Percentiles rank a stretch among this genome's conserved stretches.
Conservation (phyloP, 2,329 filamentous ascomycete species). For the Penicillium polonicum region DNA sequence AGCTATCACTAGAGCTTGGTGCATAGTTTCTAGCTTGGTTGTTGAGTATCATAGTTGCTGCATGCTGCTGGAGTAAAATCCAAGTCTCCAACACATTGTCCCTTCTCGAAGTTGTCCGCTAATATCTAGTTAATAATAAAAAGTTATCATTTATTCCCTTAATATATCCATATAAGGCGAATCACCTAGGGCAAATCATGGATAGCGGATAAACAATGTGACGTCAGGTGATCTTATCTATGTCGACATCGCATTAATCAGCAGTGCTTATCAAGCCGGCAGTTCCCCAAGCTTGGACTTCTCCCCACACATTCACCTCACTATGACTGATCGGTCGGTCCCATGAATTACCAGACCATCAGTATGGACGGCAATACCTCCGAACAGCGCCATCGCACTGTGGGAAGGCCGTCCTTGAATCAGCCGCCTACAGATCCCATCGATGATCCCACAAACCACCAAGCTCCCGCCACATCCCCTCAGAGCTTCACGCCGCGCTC, state of each 20-base stretch:
- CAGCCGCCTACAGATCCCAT: neutral
- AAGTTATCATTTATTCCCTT: too few species aligned
- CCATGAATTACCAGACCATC: slow-evolving; percentile 41
- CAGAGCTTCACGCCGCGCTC: slow-evolving; percentile 81
- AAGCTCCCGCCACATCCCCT: slow-evolving; percentile 27
- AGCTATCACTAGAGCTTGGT: neutral
- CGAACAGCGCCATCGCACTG: slow-evolving; percentile 7
- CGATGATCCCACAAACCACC: slow-evolving; percentile 8
- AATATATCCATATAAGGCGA: neutral
- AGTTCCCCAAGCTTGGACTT: neutral
- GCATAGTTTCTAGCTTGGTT: neutral
- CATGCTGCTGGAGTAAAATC: neutral
- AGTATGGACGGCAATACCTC: slow-evolving; percentile 32
- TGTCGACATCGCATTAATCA: slow-evolving; percentile 10
- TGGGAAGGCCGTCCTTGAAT: slow-evolving; percentile 6
- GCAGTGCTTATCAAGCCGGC: slow-evolving; percentile 17
- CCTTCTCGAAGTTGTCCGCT: too few species aligned
- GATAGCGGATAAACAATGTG: neutral
- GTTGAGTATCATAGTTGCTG: neutral
- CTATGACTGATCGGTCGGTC: slow-evolving; percentile 13
- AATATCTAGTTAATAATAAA: too few species aligned
- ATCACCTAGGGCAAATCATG: neutral
- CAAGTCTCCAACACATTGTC: neutral
- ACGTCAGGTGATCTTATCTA: slow-evolving; percentile 27
- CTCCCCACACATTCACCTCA: neutral